phyloP scores from a whole-genome alignment of 305 asterid species.

The Fraxinus greggii region DNA sequence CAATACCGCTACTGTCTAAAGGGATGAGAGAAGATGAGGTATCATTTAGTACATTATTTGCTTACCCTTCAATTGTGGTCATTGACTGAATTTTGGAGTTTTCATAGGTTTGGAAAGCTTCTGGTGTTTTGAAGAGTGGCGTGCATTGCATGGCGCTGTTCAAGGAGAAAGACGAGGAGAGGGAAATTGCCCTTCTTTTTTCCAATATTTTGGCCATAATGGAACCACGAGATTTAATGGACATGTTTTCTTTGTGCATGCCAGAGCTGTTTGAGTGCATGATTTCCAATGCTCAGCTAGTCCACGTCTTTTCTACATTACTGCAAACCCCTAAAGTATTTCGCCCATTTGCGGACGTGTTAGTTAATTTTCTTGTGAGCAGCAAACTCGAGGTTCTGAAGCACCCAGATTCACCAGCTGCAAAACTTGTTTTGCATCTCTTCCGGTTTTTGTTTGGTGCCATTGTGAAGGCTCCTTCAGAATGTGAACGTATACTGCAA shows the following conservation, averaged over 20 bases:
- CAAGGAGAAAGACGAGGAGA: constrained; percentile 98
- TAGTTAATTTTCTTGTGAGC: constrained; percentile 93
- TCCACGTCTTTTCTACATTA: constrained; percentile 88
- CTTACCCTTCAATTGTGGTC: constrained; percentile 23
- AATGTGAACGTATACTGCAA: constrained; percentile 96
- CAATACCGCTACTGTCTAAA: constrained; percentile 67
- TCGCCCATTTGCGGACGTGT: constrained; percentile 96
- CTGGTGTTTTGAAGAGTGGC: constrained; percentile 97
- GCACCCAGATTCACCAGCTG: constrained; percentile 98
- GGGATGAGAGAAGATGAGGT: constrained; percentile 99
- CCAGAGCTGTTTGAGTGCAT: constrained; percentile 97
- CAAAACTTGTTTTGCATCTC: constrained; percentile 97
- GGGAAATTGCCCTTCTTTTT: constrained; percentile 89
- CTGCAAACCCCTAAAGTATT: constrained; percentile 93
- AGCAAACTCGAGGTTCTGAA: constrained; percentile 97
- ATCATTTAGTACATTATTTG: constrained; percentile 23
- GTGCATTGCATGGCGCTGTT: constrained; percentile 97
- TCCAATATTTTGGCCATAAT: constrained; percentile 94
- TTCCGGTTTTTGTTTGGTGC: constrained; percentile 87
- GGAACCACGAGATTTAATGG: constrained; percentile 99
- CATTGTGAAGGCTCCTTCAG: constrained; percentile 94
- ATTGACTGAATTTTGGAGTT: constrained; percentile 32
- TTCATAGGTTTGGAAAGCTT: constrained; percentile 96
- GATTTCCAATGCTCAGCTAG: constrained; percentile 93
- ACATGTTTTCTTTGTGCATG: constrained; percentile 99